Evolutionary conservation across 345 rosid genomes (phyloP), one percentile per base, ranked within the genome.

Genomic region (Euphorbia tirucalli): DNA sequence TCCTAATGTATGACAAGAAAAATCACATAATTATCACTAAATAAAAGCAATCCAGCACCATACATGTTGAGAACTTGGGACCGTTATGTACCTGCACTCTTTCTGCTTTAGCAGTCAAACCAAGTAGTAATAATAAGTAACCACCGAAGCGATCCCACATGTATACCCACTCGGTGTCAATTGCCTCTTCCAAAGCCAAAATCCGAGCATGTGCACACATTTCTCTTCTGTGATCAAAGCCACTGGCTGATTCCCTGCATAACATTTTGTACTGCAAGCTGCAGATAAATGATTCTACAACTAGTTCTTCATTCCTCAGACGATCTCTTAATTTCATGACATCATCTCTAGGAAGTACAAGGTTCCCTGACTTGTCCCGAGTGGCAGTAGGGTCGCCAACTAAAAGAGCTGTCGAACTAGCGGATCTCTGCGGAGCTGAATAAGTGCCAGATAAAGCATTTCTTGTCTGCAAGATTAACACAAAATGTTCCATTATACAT

Each of bases 71-170:
- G 71, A 25, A 59, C 31, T 54, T 3, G 25, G 55, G 67, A 72
- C 61, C 24, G 60, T 66, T 66, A 69, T 77, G 76, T 69, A 95
- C 99, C 98, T 93, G 99, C 73, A 96, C 96, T 78, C 85, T 82
- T 77, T 96, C 99, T 9, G 99, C 99, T 86, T 89, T 88, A 63
- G 99, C 92, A 71, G 98, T 91, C 86, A 96, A 87, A 83, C 99
- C 99, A 78, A 96, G 93, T 81, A 96, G 79, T 61, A 96, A 90
- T 65, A 96, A 88, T 52, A 96, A 81, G 84, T 96, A 96, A 66
- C 99, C 99, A 75, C 99, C 99, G 82, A 96, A 96, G 72, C 91
- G 88, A 82, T 96, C 98, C 99, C 99, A 96, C 99, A 96, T 96
- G 69, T 93, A 96, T 57, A 93, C 96, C 99, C 99, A 96, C 79